Percentiles rank a stretch among this genome's conserved stretches.
Conservation (phyloP, 441 rosid species). For the Rhodomyrtus psidioides region DNA sequence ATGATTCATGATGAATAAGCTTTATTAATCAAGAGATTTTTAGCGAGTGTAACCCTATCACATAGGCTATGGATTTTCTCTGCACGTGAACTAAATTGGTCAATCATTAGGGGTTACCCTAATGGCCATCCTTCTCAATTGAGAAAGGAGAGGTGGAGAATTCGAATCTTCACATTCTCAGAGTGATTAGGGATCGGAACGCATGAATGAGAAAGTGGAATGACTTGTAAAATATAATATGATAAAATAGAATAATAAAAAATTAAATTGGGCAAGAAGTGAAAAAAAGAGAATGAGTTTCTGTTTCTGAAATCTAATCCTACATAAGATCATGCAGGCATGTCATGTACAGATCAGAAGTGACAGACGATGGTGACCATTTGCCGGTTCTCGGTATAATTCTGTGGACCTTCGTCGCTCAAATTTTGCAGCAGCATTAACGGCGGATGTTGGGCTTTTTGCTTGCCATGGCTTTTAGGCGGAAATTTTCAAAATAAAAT, state of each 20-base stretch:
- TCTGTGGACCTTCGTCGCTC: neutral
- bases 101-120: no score
- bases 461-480: neutral
- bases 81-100: neutral
- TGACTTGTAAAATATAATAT: no score
- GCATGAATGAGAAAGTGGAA: no score
- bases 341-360: neutral
- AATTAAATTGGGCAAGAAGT: neutral
- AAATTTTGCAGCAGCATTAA: neutral
- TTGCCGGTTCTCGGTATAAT: neutral
- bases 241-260: no score
- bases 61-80: neutral
- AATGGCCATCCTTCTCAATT: no score
- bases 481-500: no score
- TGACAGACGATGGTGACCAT: neutral
- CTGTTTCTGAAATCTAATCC: neutral
- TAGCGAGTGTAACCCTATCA: neutral
- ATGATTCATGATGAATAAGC: neutral
- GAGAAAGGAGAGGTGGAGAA: no score
- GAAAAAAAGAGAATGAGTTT: neutral
- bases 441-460: neutral
- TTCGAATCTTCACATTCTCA: no score
- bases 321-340: neutral
- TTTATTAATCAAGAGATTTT: no score
- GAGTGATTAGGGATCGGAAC: no score